A percentile compares a stretch with the other conserved stretches of the same genome.
Evolutionary conservation across 129 eudicot species (phyloP).

Genomic region (Ambrosia trifida): DNA sequence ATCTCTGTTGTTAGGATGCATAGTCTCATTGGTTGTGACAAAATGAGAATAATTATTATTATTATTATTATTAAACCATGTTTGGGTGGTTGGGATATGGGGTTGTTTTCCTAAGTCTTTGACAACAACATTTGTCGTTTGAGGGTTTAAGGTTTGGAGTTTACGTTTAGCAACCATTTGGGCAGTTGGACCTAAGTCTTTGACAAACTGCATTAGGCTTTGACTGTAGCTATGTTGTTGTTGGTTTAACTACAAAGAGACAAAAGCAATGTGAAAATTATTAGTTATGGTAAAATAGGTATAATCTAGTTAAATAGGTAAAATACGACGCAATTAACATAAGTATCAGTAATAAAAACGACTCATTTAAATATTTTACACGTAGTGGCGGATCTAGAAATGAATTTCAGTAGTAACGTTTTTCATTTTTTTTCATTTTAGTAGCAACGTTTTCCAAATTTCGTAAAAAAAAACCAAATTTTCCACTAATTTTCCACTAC

Average conservation of each 20-base stretch:
- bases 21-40: conserved; percentile 4
- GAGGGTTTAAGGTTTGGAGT: conserved; percentile 31
- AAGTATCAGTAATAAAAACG: too few species aligned
- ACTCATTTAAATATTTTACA: too few species aligned
- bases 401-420: too few species aligned
- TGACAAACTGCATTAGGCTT: conserved; percentile 65
- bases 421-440: too few species aligned
- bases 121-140: neutral
- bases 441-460: too few species aligned
- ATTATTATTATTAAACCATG: conserved; percentile 4
- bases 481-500: too few species aligned
- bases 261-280: neutral
- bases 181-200: conserved; percentile 86
- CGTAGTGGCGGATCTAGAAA: too few species aligned
- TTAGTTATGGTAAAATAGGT: too few species aligned
- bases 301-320: too few species aligned
- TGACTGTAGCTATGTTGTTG: conserved; percentile 52
- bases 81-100: conserved; percentile 12
- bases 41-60: neutral
- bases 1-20: neutral
- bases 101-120: conserved; percentile 4
- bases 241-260: conserved; percentile 42
- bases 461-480: too few species aligned
- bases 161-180: conserved; percentile 69
- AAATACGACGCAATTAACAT: too few species aligned